phyloP scores from a whole-genome alignment of 1,139 yeast genomes.

The Pichia sp. region DNA sequence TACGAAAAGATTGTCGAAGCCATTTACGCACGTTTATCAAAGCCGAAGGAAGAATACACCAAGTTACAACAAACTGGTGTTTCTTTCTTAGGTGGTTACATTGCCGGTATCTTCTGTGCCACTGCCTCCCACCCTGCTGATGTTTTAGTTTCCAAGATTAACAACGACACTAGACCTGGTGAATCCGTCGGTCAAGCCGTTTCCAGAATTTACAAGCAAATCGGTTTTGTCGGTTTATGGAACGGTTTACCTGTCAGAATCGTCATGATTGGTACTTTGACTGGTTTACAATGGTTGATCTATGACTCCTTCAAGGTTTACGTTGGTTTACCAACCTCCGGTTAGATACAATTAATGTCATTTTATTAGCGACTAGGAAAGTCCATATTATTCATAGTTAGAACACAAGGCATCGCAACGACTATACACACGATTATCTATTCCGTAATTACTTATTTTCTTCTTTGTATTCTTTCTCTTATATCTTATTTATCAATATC shows the following conservation, averaged over 20 bases:
- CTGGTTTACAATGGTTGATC: constrained; percentile 95
- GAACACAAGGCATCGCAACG: too few species aligned
- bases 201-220: constrained; percentile 68
- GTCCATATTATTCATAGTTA: too few species aligned
- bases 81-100: constrained; percentile 90
- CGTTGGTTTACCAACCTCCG: constrained; percentile 89
- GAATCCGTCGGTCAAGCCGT: constrained; percentile 71
- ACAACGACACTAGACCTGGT: constrained; percentile 64
- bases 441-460: too few species aligned
- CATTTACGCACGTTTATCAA: constrained; percentile 53
- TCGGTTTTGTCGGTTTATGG: constrained; percentile 92
- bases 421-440: too few species aligned
- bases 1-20: constrained; percentile 85
- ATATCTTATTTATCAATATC: too few species aligned
- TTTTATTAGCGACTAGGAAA: too few species aligned
- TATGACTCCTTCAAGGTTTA: constrained; percentile 93
- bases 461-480: too few species aligned
- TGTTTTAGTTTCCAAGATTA: constrained; percentile 92
- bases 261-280: constrained; percentile 93
- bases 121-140: constrained; percentile 96
- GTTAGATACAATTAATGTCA: constrained; percentile 34
- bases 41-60: constrained; percentile 52
- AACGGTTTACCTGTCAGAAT: constrained; percentile 93
- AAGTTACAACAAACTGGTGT: constrained; percentile 83
- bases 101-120: constrained; percentile 96